These are phyloP conservation scores for Plasmodium cynomolgi DNA, from an alignment of 169 alveolate genomes.

Conservation along the genomic window DNA sequence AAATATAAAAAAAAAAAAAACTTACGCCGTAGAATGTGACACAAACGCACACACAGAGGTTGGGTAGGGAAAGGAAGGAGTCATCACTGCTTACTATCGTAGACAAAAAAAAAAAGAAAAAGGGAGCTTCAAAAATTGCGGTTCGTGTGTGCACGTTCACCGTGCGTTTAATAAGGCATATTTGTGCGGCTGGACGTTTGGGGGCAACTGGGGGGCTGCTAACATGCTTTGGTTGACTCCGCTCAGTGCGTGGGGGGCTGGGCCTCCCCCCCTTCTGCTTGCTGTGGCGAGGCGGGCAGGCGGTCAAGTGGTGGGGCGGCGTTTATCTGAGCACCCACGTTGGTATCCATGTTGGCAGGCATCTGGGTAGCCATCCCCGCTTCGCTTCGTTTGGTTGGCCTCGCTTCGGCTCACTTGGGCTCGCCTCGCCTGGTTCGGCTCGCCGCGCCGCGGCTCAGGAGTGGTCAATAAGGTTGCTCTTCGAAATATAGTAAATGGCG, in stretches of 20 bases:
- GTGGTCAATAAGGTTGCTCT: neutral
- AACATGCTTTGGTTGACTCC: neutral
- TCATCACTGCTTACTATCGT: neutral
- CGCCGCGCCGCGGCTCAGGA: constrained; percentile 46
- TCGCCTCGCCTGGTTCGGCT: constrained; percentile 14
- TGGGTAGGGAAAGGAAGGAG: neutral
- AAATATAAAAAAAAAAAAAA: neutral
- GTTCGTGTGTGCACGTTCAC: neutral
- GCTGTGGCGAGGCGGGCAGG: neutral
- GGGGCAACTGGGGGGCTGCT: neutral
- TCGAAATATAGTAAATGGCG: constrained; percentile 18
- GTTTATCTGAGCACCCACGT: neutral
- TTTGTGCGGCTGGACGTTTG: neutral
- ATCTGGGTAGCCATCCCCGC: too few species aligned
- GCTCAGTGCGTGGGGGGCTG: too few species aligned
- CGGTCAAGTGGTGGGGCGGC: too few species aligned
- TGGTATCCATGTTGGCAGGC: neutral
- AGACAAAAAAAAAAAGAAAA: neutral
- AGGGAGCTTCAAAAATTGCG: neutral
- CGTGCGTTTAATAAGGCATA: neutral
- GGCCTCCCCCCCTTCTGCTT: too few species aligned
- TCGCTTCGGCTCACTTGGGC: too few species aligned
- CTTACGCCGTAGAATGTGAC: neutral
- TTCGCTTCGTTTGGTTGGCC: neutral
- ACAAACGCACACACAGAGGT: neutral